These are phyloP conservation scores for Blastocystis sp. DNA, from an alignment of 352 stramenopile genomes.

Conservation along the genomic window DNA sequence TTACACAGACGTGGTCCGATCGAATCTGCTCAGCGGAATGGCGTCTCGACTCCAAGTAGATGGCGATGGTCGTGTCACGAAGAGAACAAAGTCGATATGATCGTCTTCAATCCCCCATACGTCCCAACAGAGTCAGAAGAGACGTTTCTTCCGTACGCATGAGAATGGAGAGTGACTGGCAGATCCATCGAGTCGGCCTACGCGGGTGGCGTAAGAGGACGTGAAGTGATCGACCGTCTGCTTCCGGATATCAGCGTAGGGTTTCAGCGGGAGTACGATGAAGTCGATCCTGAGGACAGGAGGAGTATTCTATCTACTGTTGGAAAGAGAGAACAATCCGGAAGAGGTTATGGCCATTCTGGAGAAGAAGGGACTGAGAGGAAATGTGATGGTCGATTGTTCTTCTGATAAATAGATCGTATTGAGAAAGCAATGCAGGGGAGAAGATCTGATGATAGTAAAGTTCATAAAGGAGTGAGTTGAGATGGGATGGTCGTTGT, in stretches of 20 bases:
- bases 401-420: neutral
- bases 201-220: neutral
- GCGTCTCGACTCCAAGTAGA: neutral
- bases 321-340: neutral
- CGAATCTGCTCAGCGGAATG: neutral
- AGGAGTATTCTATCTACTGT: constrained; percentile 1
- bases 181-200: constrained; percentile 26
- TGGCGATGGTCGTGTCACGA: neutral
- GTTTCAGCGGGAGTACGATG: neutral
- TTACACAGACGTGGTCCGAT: neutral
- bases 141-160: neutral
- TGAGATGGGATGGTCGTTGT: neutral
- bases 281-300: neutral
- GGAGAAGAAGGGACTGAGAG: neutral
- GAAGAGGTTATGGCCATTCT: neutral
- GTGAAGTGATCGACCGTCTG: neutral
- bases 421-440: neutral
- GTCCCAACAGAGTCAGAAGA: neutral
- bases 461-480: neutral
- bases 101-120: constrained; percentile 9
- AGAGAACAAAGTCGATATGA: neutral
- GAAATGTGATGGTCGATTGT: neutral
- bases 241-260: neutral
- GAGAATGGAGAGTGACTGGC: neutral
- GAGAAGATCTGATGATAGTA: constrained; percentile 16